phyloP scores from a whole-genome alignment of 768 basidiomycete species.

The Mrakia blollopis region DNA sequence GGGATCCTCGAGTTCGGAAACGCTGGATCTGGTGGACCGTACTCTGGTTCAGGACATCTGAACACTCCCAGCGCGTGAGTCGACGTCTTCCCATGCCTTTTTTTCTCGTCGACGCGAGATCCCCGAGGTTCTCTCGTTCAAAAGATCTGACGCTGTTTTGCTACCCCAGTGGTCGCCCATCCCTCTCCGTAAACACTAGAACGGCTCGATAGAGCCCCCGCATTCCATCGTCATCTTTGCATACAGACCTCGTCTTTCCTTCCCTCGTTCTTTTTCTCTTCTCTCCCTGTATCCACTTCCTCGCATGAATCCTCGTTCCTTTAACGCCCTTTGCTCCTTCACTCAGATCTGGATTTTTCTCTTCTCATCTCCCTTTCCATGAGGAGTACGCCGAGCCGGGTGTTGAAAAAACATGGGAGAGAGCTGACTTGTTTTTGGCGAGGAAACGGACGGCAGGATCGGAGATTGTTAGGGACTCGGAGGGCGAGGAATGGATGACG shows the following conservation, averaged over 20 bases:
- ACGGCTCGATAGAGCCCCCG: too few relatives aligned
- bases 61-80: neutral
- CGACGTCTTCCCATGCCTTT: neutral
- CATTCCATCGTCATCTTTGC: neutral
- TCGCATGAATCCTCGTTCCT: neutral
- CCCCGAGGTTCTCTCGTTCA: neutral
- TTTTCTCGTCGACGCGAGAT: neutral
- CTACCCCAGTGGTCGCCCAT: neutral
- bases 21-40: constrained; percentile 6
- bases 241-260: neutral
- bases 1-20: constrained; percentile 9
- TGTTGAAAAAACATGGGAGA: too few relatives aligned
- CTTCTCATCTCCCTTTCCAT: neutral
- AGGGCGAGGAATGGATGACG: neutral
- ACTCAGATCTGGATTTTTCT: neutral
- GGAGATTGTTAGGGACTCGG: too few relatives aligned
- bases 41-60: neutral
- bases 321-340: neutral
- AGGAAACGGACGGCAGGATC: neutral
- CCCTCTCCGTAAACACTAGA: constrained; percentile 8
- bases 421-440: neutral
- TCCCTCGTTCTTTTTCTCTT: neutral
- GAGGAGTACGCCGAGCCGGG: neutral
- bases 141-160: too few relatives aligned
- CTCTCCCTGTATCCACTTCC: neutral